These are phyloP conservation scores for Luffa aegyptiaca DNA, from an alignment of 306 rosid species.

Conservation along the genomic window DNA sequence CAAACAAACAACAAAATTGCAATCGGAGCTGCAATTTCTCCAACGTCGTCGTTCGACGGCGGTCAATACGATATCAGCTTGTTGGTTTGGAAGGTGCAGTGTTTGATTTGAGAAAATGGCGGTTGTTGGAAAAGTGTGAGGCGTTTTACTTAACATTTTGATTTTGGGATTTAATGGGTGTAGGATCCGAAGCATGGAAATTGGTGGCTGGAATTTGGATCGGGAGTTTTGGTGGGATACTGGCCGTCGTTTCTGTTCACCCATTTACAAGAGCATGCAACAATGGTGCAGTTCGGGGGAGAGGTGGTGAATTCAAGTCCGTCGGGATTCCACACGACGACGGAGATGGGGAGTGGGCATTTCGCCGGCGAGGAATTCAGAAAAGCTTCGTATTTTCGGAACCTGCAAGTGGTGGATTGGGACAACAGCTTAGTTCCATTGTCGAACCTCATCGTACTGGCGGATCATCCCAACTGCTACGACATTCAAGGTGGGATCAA, in stretches of 20 bases:
- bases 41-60: constrained; percentile 6
- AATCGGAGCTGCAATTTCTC: constrained; percentile 14
- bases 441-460: constrained; percentile 6
- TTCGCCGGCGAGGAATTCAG: constrained; percentile 15
- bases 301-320: constrained; percentile 12
- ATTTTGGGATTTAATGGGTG: neutral
- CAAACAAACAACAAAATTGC: constrained; percentile 15
- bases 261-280: constrained; percentile 8
- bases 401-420: constrained; percentile 16
- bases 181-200: constrained; percentile 19
- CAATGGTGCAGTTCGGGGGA: constrained; percentile 20
- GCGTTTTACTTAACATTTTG: too few species aligned
- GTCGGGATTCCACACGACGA: constrained; percentile 7
- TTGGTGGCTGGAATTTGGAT: constrained; percentile 20
- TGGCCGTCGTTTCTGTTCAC: constrained; percentile 14
- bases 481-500: constrained; percentile 12
- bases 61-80: constrained; percentile 15
- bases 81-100: constrained; percentile 10
- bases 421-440: constrained; percentile 18
- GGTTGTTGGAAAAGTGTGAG: too few species aligned
- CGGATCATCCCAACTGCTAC: constrained; percentile 12
- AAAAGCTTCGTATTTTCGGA: constrained; percentile 10
- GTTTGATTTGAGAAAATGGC: too few species aligned
- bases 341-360: constrained; percentile 17
- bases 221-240: constrained; percentile 14